phyloP scores from a whole-genome alignment of 768 basidiomycete genomes.

The Tulasnella sp. region DNA sequence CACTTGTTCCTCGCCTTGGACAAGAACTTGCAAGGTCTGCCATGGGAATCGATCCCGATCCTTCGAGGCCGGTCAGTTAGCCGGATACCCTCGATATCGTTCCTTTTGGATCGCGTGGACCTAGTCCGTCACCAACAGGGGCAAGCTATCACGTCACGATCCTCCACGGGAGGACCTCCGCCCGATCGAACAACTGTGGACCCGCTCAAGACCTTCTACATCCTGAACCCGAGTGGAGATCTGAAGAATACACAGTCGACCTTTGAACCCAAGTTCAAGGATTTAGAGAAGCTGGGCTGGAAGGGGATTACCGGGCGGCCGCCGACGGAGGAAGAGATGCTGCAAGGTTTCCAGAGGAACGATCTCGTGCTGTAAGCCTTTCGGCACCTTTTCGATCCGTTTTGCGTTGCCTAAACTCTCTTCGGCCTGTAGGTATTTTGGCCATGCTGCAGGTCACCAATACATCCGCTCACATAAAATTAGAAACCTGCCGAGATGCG shows the following conservation, averaged over 20 bases:
- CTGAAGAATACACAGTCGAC: slow-evolving; percentile 75
- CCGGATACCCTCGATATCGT: slow-evolving; percentile 86
- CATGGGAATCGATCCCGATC: slow-evolving; percentile 93
- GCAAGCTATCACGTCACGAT: slow-evolving; percentile 30
- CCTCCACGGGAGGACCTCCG: slow-evolving; percentile 30
- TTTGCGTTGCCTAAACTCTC: not conserved
- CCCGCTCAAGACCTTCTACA: slow-evolving; percentile 66
- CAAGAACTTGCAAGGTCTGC: slow-evolving; percentile 80
- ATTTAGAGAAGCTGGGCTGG: slow-evolving; percentile 77
- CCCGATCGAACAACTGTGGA: slow-evolving; percentile 58
- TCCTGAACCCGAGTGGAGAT: slow-evolving; percentile 92
- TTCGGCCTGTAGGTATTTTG: slow-evolving; percentile 70
- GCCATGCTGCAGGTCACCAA: slow-evolving; percentile 94
- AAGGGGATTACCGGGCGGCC: slow-evolving; percentile 68
- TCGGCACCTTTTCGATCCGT: not conserved
- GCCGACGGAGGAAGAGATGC: slow-evolving; percentile 81
- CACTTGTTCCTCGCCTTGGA: slow-evolving; percentile 89
- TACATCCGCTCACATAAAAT: slow-evolving; percentile 87
- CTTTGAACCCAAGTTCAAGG: slow-evolving; percentile 73
- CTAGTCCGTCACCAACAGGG: slow-evolving; percentile 50
- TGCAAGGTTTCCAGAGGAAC: slow-evolving; percentile 62
- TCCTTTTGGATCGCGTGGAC: slow-evolving; percentile 79
- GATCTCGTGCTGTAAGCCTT: slow-evolving; percentile 85
- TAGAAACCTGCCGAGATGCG: slow-evolving; percentile 75
- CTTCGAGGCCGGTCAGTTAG: slow-evolving; percentile 81